Evolutionary conservation across 2,329 filamentous ascomycete species (phyloP).

Genomic region (Colletotrichum brevisporum): DNA sequence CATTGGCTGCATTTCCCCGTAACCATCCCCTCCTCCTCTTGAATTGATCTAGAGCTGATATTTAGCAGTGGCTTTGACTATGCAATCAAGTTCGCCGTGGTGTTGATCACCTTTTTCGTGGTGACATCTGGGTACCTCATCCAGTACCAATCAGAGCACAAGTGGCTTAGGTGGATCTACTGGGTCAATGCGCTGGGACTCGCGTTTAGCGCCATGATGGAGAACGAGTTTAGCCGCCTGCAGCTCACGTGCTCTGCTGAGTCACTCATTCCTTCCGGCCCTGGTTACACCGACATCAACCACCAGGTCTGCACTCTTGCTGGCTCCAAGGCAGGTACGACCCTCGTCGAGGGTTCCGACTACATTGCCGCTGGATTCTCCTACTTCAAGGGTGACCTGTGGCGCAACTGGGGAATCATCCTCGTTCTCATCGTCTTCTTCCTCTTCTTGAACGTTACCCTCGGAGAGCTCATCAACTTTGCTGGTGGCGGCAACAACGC

Average conservation of each 20-base stretch:
- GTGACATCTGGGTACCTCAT: constrained; percentile 88
- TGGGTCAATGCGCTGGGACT: constrained; percentile 83
- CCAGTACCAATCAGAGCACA: constrained; percentile 80
- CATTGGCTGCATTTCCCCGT: constrained; percentile 70
- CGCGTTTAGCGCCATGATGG: constrained; percentile 84
- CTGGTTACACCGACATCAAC: constrained; percentile 77
- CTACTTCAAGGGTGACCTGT: constrained; percentile 77
- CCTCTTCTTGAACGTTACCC: constrained; percentile 79
- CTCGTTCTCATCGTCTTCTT: constrained; percentile 82
- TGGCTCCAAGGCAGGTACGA: constrained; percentile 77
- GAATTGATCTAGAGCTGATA: neutral
- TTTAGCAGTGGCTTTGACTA: constrained; percentile 78
- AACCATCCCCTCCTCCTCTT: neutral
- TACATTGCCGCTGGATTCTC: constrained; percentile 80
- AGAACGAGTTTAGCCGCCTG: constrained; percentile 84
- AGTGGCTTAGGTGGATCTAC: constrained; percentile 85
- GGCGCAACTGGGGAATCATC: constrained; percentile 89
- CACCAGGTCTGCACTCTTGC: constrained; percentile 87
- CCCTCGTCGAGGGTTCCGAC: constrained; percentile 72
- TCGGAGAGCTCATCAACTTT: constrained; percentile 84
- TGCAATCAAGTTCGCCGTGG: constrained; percentile 85
- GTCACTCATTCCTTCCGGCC: constrained; percentile 79
- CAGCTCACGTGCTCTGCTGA: constrained; percentile 77
- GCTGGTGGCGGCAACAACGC: constrained; percentile 86
- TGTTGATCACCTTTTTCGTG: constrained; percentile 86